Evolutionary conservation across 768 basidiomycete species (phyloP).

Genomic region (Termitomyces eurrhizus): DNA sequence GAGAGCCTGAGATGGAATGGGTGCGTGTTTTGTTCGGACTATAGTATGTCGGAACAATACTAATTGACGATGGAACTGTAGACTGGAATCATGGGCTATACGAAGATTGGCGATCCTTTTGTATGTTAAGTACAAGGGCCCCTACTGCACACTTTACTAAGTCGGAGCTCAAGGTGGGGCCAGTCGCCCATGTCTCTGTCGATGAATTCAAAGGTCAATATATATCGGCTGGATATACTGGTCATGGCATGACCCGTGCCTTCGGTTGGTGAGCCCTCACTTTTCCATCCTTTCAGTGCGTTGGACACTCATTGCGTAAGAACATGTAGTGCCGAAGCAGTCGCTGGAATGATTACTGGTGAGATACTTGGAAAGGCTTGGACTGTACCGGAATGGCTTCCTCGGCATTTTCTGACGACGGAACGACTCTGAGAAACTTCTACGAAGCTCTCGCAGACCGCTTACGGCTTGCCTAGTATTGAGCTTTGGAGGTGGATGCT

Average conservation of each 20-base stretch:
- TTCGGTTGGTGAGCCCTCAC: constrained; percentile 30
- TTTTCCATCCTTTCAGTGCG: background rate
- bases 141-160: background rate
- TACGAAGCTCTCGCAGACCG: background rate
- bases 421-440: background rate
- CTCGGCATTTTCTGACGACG: constrained; percentile 10
- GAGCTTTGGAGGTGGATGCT: background rate
- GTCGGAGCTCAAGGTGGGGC: constrained; percentile 40
- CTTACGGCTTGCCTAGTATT: background rate
- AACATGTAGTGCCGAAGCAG: constrained; percentile 10
- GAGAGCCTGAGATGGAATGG: constrained; percentile 77
- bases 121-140: constrained; percentile 38
- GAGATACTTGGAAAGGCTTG: constrained; percentile 7
- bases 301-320: background rate
- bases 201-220: constrained; percentile 38
- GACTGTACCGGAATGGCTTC: constrained; percentile 10
- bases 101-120: constrained; percentile 58
- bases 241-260: constrained; percentile 60
- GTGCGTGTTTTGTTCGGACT: constrained; percentile 31
- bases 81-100: constrained; percentile 85
- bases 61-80: constrained; percentile 21
- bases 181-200: constrained; percentile 24
- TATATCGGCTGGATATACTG: constrained; percentile 49
- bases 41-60: background rate
- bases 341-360: constrained; percentile 12